phyloP scores from a whole-genome alignment of 495 filamentous ascomycete genomes.

The Penicillium parvum region DNA sequence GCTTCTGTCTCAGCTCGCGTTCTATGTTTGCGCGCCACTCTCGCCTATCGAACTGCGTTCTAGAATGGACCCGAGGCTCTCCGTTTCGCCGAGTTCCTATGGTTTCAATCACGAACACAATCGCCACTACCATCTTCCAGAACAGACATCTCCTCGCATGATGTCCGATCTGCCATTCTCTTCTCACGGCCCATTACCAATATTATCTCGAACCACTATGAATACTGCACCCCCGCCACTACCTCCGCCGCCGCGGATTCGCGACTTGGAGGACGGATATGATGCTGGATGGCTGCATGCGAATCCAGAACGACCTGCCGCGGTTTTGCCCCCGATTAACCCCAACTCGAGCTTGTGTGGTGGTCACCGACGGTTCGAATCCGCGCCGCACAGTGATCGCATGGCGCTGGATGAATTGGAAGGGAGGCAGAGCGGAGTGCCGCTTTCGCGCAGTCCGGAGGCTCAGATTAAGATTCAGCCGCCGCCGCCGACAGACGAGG shows the following conservation, averaged over 20 bases:
- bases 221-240: conserved; percentile 55
- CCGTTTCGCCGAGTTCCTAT: conserved; percentile 51
- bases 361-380: conserved; percentile 33
- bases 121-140: conserved; percentile 15
- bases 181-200: conserved; percentile 52
- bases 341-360: conserved; percentile 54
- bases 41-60: conserved; percentile 15
- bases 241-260: conserved; percentile 56
- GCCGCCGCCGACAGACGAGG: conserved; percentile 42
- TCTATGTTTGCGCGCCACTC: conserved; percentile 10
- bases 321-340: conserved; percentile 44
- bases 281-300: conserved; percentile 60
- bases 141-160: conserved; percentile 17
- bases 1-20: conserved; percentile 8
- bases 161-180: conserved; percentile 35
- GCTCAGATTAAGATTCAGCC: conserved; percentile 46
- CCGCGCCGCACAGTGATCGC: conserved; percentile 28
- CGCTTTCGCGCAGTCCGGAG: conserved; percentile 31
- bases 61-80: conserved; percentile 56
- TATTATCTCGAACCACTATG: conserved; percentile 43
- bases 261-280: conserved; percentile 49
- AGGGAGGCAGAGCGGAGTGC: conserved; percentile 28
- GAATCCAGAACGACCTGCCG: conserved; percentile 36
- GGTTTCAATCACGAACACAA: conserved; percentile 41
- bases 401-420: conserved; percentile 42